Evolutionary conservation across 495 filamentous ascomycete species (phyloP), one percentile per base, ranked within the genome.

Genomic region (Daldinia caldariorum): DNA sequence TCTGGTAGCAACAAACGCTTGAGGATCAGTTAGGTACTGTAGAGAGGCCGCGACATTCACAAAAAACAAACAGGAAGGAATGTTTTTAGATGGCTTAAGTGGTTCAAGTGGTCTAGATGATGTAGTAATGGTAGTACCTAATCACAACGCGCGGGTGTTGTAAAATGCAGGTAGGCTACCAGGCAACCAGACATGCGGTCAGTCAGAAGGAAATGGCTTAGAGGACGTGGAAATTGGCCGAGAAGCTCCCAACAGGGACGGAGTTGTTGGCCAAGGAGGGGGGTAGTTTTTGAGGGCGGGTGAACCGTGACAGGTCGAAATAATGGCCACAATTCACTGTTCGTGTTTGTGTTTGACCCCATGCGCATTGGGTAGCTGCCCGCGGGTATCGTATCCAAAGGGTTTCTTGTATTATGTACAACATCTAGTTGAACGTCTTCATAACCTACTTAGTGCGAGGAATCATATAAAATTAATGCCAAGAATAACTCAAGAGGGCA

Each of bases 181-280:
- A 56, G 57, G 54, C 34, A 32, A 34, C 41, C 31, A 55, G 39
- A 60, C 60, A 67, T 67, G 58, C 69, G 63, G 69, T 70, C 67
- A 61, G 56, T 39, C 32, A 34, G 38, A 58, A 31, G 59, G 69
- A 67, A 67, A 67, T n/a, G n/a, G n/a, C n/a, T n/a, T 53, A 67
- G 6, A 18, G 20, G 31, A 61, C 37, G 55, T 51, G 60, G 20
- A 53, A 55, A 72, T 71, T 72, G 60, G 69, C 55, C 50, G 45
- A 58, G 32, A 56, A 31, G 49, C 60, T 41, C 55, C 55, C 63
- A 66, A 59, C 63, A 9, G 59, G 45, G 67, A 56, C 57, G 31
- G 29, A 60, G 56, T 31, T 26, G 37, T 39, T 37, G 47, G 12
- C 31, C 6, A 43, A 32, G 53, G 34, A 31, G 31, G 43, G 53